Conservation (phyloP, 2,329 filamentous ascomycete genomes). For the Colletotrichum echinochloae region DNA sequence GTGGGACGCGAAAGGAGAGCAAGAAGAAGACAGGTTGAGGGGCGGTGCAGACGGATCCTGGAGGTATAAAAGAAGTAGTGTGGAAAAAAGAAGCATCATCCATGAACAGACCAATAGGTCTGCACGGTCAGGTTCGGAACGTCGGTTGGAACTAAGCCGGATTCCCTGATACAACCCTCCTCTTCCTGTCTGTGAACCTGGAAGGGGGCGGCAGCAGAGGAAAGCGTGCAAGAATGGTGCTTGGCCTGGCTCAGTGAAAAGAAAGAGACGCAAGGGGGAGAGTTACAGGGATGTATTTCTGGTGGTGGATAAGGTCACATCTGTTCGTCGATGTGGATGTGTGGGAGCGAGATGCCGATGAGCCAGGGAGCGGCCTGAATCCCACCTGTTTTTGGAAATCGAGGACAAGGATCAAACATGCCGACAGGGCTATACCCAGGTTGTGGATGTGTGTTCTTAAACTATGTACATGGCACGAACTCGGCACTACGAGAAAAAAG, state of each 20-base stretch:
- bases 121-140: constrained; percentile 62
- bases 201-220: constrained; percentile 36
- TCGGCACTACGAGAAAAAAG: constrained; percentile 15
- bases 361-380: constrained; percentile 46
- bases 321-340: constrained; percentile 55
- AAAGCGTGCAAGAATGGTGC: constrained; percentile 43
- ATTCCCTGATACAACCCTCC: constrained; percentile 60
- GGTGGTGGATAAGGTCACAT: constrained; percentile 52
- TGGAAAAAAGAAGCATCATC: constrained; percentile 56
- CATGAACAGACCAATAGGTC: constrained; percentile 52
- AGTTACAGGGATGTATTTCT: constrained; percentile 40
- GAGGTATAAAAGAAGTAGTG: constrained; percentile 65
- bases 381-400: constrained; percentile 48
- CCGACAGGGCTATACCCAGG: constrained; percentile 45
- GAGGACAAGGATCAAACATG: constrained; percentile 47
- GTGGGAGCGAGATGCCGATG: constrained; percentile 49
- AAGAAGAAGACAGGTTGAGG: constrained; percentile 56
- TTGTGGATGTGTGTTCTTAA: constrained; percentile 37
- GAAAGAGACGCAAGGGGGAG: background rate
- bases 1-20: constrained; percentile 58
- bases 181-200: constrained; percentile 50
- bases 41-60: constrained; percentile 61
- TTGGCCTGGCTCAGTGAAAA: constrained; percentile 42
- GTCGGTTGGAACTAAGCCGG: constrained; percentile 64
- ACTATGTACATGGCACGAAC: constrained; percentile 40